These are phyloP conservation scores for Curvularia verruculosa DNA, from an alignment of 2,329 filamentous ascomycete species.

Conservation along the genomic window DNA sequence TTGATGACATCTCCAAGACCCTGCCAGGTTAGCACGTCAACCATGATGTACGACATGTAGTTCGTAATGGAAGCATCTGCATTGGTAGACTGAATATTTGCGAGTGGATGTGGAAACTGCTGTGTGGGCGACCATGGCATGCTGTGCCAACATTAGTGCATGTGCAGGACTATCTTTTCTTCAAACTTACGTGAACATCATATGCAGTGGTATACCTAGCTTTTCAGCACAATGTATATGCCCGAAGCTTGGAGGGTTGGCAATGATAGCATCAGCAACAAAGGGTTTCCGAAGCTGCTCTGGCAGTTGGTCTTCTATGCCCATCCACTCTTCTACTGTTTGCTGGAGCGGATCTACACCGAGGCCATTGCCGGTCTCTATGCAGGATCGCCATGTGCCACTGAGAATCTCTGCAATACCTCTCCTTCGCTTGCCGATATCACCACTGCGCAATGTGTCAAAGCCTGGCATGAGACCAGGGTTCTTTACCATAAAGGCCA, in stretches of 20 bases:
- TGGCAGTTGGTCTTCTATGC: slow-evolving; percentile 46
- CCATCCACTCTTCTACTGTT: slow-evolving; percentile 59
- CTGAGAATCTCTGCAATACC: slow-evolving; percentile 81
- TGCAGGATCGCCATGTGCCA: slow-evolving; percentile 86
- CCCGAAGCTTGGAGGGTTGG: slow-evolving; percentile 78
- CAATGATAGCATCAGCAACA: slow-evolving; percentile 81
- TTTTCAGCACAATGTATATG: slow-evolving; percentile 78
- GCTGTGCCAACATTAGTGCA: slow-evolving; percentile 42
- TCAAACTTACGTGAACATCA: slow-evolving; percentile 81
- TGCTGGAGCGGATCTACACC: slow-evolving; percentile 59
- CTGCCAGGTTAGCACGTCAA: slow-evolving; percentile 94
- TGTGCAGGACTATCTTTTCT: neutral
- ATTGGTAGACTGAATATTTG: slow-evolving; percentile 78
- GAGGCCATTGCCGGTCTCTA: slow-evolving; percentile 74
- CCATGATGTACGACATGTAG: slow-evolving; percentile 80
- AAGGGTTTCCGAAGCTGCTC: slow-evolving; percentile 63
- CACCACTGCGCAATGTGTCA: slow-evolving; percentile 75
- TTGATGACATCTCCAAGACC: slow-evolving; percentile 92
- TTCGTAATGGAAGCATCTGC: slow-evolving; percentile 79
- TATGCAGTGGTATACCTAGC: slow-evolving; percentile 74
- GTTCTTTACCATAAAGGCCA: slow-evolving; percentile 89
- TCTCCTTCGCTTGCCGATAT: slow-evolving; percentile 74
- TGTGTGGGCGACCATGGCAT: slow-evolving; percentile 92
- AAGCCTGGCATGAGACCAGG: slow-evolving; percentile 84
- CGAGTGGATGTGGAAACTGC: slow-evolving; percentile 83